Conservation (phyloP, 257 asterid species). For the Prunella vulgaris region DNA sequence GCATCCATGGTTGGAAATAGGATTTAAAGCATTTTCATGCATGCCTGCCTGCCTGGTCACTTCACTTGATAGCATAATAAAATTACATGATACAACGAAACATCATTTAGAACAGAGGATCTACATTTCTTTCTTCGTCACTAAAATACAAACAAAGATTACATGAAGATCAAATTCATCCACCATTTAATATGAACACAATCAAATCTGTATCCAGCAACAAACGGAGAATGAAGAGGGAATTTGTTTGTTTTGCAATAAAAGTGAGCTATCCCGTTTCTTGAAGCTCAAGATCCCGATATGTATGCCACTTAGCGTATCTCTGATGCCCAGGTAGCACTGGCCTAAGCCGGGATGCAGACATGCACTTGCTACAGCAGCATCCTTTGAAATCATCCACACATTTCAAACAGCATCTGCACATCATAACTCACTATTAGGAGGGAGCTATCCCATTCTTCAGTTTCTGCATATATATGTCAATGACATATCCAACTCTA, state of each 20-base stretch:
- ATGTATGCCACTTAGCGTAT: slow-evolving; percentile 80
- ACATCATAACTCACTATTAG: background rate
- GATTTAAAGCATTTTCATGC: too few relatives aligned
- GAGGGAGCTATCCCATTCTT: too few relatives aligned
- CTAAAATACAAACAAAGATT: background rate
- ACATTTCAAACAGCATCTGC: slow-evolving; percentile 73
- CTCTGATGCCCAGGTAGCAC: slow-evolving; percentile 62
- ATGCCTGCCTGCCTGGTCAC: too few relatives aligned
- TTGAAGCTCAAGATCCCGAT: slow-evolving; percentile 58
- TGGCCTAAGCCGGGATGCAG: slow-evolving; percentile 76
- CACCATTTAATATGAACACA: too few relatives aligned
- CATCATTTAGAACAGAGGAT: too few relatives aligned
- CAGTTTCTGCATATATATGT: too few relatives aligned
- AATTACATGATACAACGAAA: too few relatives aligned
- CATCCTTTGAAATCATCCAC: slow-evolving; percentile 60
- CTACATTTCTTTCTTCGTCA: too few relatives aligned
- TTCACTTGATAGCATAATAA: too few relatives aligned
- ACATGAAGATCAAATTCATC: background rate
- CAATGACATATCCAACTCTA: too few relatives aligned
- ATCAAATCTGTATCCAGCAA: background rate
- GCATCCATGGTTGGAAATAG: too few relatives aligned
- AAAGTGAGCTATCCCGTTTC: slow-evolving; percentile 21
- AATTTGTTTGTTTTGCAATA: background rate
- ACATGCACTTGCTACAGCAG: slow-evolving; percentile 68
- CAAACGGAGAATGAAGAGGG: background rate